Evolutionary conservation across 2,329 filamentous ascomycete species (phyloP).

Genomic region (Cordyceps tenuipes): DNA sequence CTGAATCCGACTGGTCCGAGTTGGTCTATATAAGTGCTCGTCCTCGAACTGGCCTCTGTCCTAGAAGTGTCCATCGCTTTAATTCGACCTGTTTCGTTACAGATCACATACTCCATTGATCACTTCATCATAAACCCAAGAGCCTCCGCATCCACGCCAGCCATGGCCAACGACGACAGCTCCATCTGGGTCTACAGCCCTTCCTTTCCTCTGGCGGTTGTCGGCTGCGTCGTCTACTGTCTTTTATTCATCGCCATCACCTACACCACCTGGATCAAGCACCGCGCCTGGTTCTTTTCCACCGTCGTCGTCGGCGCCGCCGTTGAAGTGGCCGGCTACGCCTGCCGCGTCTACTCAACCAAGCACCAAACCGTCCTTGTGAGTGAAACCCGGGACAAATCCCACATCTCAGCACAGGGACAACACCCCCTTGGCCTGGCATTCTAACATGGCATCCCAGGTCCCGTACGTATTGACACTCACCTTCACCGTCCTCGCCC

Average conservation of each 20-base stretch:
- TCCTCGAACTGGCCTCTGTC: not conserved
- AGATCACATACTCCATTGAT: not conserved
- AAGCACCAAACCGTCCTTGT: constrained; percentile 27
- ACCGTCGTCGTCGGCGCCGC: constrained; percentile 32
- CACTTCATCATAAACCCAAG: not conserved
- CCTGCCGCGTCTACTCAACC: constrained; percentile 28
- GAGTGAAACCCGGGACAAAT: constrained; percentile 7
- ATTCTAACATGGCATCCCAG: constrained; percentile 13
- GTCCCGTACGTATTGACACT: constrained; percentile 30
- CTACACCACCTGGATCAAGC: constrained; percentile 33
- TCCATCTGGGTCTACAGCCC: constrained; percentile 36
- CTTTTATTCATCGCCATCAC: constrained; percentile 28
- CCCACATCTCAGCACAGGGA: not conserved
- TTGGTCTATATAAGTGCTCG: not conserved
- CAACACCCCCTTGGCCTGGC: not conserved
- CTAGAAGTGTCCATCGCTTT: no score
- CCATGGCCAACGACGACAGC: constrained; percentile 19
- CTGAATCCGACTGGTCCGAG: constrained; percentile 5
- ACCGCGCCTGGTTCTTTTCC: constrained; percentile 35
- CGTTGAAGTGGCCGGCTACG: constrained; percentile 36
- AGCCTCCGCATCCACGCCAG: not conserved
- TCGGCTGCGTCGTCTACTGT: constrained; percentile 33
- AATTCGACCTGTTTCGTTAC: not conserved
- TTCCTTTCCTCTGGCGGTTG: constrained; percentile 33
- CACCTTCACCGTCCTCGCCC: constrained; percentile 39